These are phyloP conservation scores for Cystofilobasidium bisporidii DNA, from an alignment of 768 basidiomycete species.

Conservation along the genomic window DNA sequence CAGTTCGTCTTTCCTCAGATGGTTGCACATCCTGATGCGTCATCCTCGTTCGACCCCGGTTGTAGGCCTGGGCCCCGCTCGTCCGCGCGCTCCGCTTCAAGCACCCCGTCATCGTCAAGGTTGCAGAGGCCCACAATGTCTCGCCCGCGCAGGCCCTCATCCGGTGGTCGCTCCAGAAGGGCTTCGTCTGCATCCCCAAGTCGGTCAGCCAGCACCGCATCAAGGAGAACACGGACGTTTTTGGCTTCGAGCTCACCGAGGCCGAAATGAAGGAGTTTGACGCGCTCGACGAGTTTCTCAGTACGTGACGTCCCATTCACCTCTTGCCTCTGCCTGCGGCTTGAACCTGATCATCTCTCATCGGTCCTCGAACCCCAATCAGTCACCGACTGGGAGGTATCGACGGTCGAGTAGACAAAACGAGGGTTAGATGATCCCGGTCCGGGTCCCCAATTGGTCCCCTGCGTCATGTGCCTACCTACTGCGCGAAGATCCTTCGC, in stretches of 20 bases:
- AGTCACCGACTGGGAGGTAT: constrained; percentile 3
- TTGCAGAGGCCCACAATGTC: constrained; percentile 52
- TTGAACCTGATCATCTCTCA: no score
- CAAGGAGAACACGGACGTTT: constrained; percentile 43
- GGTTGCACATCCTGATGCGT: no score
- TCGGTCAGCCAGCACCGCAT: constrained; percentile 43
- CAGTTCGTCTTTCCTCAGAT: no score
- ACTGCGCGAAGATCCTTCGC: no score
- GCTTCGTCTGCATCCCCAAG: constrained; percentile 46
- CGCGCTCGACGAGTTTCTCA: constrained; percentile 40
- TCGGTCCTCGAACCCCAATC: no score
- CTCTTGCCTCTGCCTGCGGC: background rate
- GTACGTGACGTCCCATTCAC: constrained; percentile 28
- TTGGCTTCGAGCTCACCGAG: constrained; percentile 44
- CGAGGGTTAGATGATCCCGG: no score
- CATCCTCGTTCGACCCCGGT: no score
- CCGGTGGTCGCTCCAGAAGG: constrained; percentile 76
- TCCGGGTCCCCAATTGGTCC: no score
- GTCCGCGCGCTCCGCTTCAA: constrained; percentile 58
- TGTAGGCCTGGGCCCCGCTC: constrained; percentile 67
- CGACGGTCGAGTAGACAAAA: background rate
- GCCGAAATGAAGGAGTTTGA: constrained; percentile 44
- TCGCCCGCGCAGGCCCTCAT: constrained; percentile 57
- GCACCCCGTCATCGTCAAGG: constrained; percentile 47
- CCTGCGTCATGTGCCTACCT: no score